Percentiles rank a stretch among this genome's conserved stretches.
These are phyloP conservation scores for Suillus decipiens DNA, from an alignment of 768 basidiomycete genomes.

Conservation along the genomic window DNA sequence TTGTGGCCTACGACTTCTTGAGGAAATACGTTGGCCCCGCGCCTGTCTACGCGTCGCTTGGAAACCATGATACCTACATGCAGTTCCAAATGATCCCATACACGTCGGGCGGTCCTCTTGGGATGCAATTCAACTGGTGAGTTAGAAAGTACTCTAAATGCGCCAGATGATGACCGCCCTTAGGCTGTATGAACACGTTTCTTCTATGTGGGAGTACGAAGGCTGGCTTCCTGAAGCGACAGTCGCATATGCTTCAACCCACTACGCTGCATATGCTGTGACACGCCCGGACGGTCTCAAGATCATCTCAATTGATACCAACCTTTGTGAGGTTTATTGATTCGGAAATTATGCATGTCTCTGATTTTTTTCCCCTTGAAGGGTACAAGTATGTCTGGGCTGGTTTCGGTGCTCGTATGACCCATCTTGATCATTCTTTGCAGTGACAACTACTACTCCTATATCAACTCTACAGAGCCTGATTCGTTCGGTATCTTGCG, in stretches of 20 bases:
- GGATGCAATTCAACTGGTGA: conserved; percentile 45
- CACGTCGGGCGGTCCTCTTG: conserved; percentile 34
- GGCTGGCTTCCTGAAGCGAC: conserved; percentile 44
- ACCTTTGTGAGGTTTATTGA: conserved; percentile 41
- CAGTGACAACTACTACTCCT: conserved; percentile 49
- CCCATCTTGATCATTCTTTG: not conserved
- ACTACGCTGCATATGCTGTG: conserved; percentile 51
- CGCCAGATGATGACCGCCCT: not conserved
- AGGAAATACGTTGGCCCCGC: conserved; percentile 57
- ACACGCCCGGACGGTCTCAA: conserved; percentile 44
- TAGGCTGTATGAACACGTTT: conserved; percentile 53
- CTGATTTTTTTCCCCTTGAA: conserved; percentile 9
- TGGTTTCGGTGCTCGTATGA: not conserved
- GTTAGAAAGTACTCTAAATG: not conserved
- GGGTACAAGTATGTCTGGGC: conserved; percentile 35
- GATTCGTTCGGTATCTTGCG: conserved; percentile 52
- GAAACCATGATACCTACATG: conserved; percentile 71
- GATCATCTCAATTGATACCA: conserved; percentile 53
- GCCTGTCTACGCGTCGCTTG: conserved; percentile 69
- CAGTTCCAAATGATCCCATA: conserved; percentile 42
- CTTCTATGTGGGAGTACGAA: conserved; percentile 47
- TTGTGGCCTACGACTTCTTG: conserved; percentile 62
- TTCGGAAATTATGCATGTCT: not conserved
- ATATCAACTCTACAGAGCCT: conserved; percentile 46
- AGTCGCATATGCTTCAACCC: conserved; percentile 41